Evolutionary conservation across 2,329 filamentous ascomycete genomes (phyloP).

Genomic region (Aspergillus carbonarius): DNA sequence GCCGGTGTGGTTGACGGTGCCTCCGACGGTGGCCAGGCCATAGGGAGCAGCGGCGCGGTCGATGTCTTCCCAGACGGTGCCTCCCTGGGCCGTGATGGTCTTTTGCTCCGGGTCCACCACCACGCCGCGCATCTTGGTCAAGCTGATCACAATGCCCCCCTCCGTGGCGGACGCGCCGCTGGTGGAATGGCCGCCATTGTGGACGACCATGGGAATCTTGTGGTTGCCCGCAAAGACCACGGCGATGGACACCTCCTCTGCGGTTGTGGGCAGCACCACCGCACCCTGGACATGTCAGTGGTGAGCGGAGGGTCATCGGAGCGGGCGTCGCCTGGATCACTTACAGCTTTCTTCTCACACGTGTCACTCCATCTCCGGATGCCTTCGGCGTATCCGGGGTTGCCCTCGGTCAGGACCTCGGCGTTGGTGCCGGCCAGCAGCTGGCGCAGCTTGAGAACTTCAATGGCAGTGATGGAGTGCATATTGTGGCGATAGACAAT

Average conservation of each 20-base stretch:
- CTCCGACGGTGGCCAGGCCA: slow-evolving; percentile 59
- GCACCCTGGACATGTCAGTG: not conserved
- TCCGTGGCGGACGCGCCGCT: not conserved
- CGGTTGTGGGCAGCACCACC: not conserved
- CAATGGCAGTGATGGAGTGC: not conserved
- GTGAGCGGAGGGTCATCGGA: not conserved
- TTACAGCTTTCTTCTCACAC: not conserved
- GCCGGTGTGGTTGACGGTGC: slow-evolving; percentile 61
- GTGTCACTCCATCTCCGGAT: not conserved
- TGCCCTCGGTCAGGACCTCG: not conserved
- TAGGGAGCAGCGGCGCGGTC: slow-evolving; percentile 52
- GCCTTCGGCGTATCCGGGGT: not conserved
- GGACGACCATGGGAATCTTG: not conserved
- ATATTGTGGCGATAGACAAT: not conserved
- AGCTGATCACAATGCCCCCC: not conserved
- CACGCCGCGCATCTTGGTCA: slow-evolving; percentile 1
- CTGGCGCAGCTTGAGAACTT: not conserved
- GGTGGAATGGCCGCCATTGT: not conserved
- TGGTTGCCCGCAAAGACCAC: not conserved
- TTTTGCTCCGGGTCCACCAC: not conserved
- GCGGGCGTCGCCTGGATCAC: not conserved
- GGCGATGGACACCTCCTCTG: not conserved
- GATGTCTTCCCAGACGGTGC: slow-evolving; percentile 40
- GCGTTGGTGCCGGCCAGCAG: not conserved
- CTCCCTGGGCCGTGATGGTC: slow-evolving; percentile 1